A percentile compares a stretch with the other conserved stretches of the same genome.
Conservation (phyloP, 1,139 yeast species). For the Yamadazyma songkhlaensis region DNA sequence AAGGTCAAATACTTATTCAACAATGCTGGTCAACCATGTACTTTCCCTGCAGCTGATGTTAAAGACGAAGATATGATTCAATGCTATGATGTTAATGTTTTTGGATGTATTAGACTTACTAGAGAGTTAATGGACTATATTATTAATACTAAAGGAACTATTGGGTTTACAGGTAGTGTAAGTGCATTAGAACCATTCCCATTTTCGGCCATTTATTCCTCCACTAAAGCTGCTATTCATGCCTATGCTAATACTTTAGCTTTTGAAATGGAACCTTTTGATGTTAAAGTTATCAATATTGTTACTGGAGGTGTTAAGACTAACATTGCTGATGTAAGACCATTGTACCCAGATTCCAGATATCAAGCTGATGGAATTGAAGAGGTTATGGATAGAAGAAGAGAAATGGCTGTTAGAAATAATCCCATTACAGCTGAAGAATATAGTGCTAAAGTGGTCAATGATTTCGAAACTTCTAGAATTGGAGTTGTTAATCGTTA, state of each 20-base stretch:
- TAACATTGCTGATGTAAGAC: conserved; percentile 52
- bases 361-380: conserved; percentile 50
- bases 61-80: conserved; percentile 14
- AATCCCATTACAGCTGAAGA: conserved; percentile 56
- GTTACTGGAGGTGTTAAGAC: conserved; percentile 60
- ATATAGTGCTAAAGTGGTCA: conserved; percentile 55
- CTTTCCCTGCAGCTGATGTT: conserved; percentile 18
- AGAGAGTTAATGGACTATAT: conserved; percentile 57
- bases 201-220: conserved; percentile 64
- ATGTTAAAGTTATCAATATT: conserved; percentile 56
- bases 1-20: conserved; percentile 20
- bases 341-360: conserved; percentile 54
- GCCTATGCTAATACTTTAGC: conserved; percentile 63
- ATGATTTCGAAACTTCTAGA: conserved; percentile 42
- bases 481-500: conserved; percentile 44
- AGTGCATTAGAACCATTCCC: conserved; percentile 71
- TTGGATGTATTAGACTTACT: conserved; percentile 63
- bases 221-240: conserved; percentile 76
- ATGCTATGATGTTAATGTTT: conserved; percentile 44
- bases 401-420: conserved; percentile 53
- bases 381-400: conserved; percentile 49
- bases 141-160: conserved; percentile 66
- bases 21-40: conserved; percentile 18
- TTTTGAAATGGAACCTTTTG: conserved; percentile 70
- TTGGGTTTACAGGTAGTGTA: conserved; percentile 74